Evolutionary conservation across 169 alveolate genomes (phyloP), one percentile per base, ranked within the genome.

Genomic region (Ichthyophthirius multifiliis): DNA sequence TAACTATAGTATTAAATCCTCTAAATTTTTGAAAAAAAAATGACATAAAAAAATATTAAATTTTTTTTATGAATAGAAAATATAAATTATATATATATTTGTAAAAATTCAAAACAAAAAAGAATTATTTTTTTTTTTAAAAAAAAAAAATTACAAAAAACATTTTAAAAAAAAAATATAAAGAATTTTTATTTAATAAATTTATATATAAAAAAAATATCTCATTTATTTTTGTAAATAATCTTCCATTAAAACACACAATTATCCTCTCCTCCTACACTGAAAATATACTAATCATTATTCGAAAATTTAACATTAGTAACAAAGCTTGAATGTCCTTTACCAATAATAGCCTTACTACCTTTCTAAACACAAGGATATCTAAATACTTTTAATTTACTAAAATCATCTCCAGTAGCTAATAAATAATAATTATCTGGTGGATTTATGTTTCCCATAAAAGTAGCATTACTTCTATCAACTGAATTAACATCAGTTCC

Each of bases 211-310:
- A n/a, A 47, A 20, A 47, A 39, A 3, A 35, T 9, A 73, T 74
- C 71, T 71, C 55, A 48, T 81, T 46, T 44, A 46, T 81, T 81
- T 81, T 15, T n/a, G n/a, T n/a, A n/a, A n/a, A 34, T 35, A 15
- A 94, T 65, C 73, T 87, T 91, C 93, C 94, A 90, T 85, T 91
- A 87, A 78, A 94, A 88, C 23, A 92, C 76, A 48, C 94, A 92
- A 55, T 90, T 88, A 67, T 94, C 97, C 63, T 91, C 92, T 10
- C 97, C 97, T 43, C 97, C 96, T 23, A 82, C 74, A 45, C 93
- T 82, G 55, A 85, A 80, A 10, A 94, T 46, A 47, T 83, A 84
- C 12, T 82, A 55, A 77, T 91, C 94, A 67, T 90, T 87, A 41
- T 65, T 65, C 16, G 85, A 39, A 75, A 90, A 91, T 76, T 89